These are phyloP conservation scores for Rhizophora mangle DNA, from an alignment of 345 rosid genomes.

Conservation along the genomic window DNA sequence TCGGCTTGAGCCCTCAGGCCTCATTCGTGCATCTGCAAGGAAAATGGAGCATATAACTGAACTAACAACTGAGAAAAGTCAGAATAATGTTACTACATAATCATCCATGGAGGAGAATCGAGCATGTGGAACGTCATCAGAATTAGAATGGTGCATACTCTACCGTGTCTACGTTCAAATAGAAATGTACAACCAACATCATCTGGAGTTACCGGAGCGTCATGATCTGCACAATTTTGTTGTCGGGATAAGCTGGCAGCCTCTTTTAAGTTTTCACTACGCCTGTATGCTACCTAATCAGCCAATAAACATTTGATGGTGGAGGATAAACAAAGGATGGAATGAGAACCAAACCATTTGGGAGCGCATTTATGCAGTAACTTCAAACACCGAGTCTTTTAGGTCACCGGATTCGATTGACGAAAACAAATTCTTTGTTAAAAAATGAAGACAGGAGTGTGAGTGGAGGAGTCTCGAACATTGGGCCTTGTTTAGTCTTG, in stretches of 20 bases:
- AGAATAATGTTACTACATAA: neutral
- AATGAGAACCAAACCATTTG: conserved; percentile 51
- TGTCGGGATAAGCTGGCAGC: conserved; percentile 66
- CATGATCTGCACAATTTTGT: conserved; percentile 80
- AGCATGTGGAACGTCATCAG: too few relatives aligned
- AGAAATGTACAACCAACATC: conserved; percentile 38
- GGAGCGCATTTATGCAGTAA: conserved; percentile 82
- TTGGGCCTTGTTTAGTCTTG: too few relatives aligned
- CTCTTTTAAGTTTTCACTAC: conserved; percentile 67
- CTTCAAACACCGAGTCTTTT: conserved; percentile 63
- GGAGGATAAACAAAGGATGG: neutral
- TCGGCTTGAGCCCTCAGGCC: conserved; percentile 84
- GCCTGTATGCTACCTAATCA: conserved; percentile 35
- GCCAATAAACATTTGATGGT: neutral
- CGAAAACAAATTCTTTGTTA: too few relatives aligned
- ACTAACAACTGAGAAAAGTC: conserved; percentile 1
- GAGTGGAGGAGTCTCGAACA: too few relatives aligned
- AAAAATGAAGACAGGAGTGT: too few relatives aligned
- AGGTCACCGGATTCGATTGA: conserved; percentile 2
- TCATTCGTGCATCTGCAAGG: conserved; percentile 56
- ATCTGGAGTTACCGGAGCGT: conserved; percentile 65
- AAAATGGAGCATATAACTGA: conserved; percentile 12
- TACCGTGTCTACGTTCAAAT: too few relatives aligned
- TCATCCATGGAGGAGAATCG: neutral
- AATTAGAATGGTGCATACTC: too few relatives aligned